Conservation (phyloP, 129 eudicot species). For the Chrysanthemum seticuspe region DNA sequence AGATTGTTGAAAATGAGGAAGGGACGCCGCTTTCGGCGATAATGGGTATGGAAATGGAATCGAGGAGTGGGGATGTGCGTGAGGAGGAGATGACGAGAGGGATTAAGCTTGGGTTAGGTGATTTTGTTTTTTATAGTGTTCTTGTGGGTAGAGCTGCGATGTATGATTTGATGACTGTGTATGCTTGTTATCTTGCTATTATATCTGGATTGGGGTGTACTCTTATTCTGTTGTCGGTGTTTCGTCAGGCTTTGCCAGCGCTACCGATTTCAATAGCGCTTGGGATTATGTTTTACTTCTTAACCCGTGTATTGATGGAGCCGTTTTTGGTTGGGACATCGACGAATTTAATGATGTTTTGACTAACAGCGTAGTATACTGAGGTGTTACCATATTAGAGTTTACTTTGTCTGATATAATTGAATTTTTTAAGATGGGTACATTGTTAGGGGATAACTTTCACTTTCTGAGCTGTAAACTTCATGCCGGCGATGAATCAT, state of each 20-base stretch:
- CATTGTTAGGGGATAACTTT: conserved; percentile 17
- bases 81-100: conserved; percentile 51
- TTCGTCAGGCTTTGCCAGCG: conserved; percentile 93
- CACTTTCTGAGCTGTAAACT: conserved; percentile 24
- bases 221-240: conserved; percentile 81
- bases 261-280: conserved; percentile 90
- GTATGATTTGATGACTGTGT: conserved; percentile 99
- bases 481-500: conserved; percentile 21
- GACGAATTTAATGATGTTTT: conserved; percentile 85
- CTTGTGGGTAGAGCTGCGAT: conserved; percentile 99
- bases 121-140: conserved; percentile 93
- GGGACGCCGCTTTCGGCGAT: conserved; percentile 35
- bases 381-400: conserved; percentile 21
- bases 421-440: conserved; percentile 18
- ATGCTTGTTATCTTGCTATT: conserved; percentile 97
- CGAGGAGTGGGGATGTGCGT: conserved; percentile 17
- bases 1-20: conserved; percentile 38
- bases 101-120: conserved; percentile 91
- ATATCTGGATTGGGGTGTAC: conserved; percentile 97
- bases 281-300: conserved; percentile 88
- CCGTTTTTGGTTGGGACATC: conserved; percentile 95
- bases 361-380: conserved; percentile 21
- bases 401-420: conserved; percentile 6
- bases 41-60: conserved; percentile 26
- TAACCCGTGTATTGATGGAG: conserved; percentile 88